Base-by-base conservation (phyloP, 2,329 filamentous ascomycete species). In the Aureobasidium sp. region DNA sequence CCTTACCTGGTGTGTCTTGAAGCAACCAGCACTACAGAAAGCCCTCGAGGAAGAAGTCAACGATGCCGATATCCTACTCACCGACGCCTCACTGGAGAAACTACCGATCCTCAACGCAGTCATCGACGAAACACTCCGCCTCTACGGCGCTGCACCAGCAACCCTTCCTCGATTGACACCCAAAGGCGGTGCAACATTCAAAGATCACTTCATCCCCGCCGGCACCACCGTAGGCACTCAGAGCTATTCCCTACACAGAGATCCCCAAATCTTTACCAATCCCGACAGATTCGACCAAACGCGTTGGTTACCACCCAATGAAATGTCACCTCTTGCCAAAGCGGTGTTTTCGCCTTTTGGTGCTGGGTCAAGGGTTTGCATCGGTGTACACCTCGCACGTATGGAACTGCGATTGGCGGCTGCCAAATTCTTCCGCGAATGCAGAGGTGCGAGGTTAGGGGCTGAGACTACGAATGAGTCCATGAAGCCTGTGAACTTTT, bases 341-440 rank as follows among this genome's bases (percentile, higher is more conserved):
- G 81, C 85, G 3, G 86, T 87, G 20, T 92, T 90, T 69, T 88
- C 89, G 81, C 89, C 90, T 0, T 93, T 93, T 74, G 88, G 90
- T 1, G 90, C 87, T 23, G 91, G 91, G 0, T 88, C 90, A 0
- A 81, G 90, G 29, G 90, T 91, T 77, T 93, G 91, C 69, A 81
- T 93, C 7, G 91, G 91, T 0, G 87, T 89, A 8, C 90, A 93
- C 70, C 87, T 93, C 68, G 91, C 91, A 0, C 77, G 79, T 27
- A 87, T 87, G 75, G 87, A 90, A 70, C 71, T 90, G 36, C 79
- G 86, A 11, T 80, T 87, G 42, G 84, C 80, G 0, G 78, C 82
- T 0, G 83, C 85, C 0, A 76, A 81, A 7, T 87, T 90, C 73
- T 87, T 89, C 71, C 77, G 80, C 0, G 75, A 82, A 38, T 86